Conservation (phyloP, 208 protist genomes). For the Strigomonas galati region DNA sequence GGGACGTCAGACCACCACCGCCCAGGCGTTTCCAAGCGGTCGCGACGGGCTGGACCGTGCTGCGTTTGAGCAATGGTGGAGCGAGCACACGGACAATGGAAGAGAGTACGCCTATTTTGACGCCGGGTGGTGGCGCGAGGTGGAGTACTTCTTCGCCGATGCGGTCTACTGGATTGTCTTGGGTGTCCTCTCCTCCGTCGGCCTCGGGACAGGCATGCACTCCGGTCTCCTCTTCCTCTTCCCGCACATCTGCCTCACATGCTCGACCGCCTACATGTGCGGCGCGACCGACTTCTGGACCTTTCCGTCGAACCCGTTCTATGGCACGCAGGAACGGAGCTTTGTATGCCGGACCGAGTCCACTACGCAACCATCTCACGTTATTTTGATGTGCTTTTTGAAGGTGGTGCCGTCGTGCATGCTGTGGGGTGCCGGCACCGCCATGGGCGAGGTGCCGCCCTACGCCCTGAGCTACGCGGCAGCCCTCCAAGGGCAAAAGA, state of each 20-base stretch:
- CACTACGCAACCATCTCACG: not conserved
- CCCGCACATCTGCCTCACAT: constrained; percentile 93
- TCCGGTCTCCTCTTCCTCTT: constrained; percentile 95
- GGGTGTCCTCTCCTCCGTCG: constrained; percentile 89
- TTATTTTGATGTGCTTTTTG: constrained; percentile 38
- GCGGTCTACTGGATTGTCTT: constrained; percentile 89
- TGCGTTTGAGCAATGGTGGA: constrained; percentile 58
- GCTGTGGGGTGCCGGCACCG: constrained; percentile 94
- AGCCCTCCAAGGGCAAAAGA: constrained; percentile 31
- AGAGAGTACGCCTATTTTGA: constrained; percentile 38
- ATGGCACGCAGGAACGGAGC: constrained; percentile 61
- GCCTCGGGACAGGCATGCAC: constrained; percentile 94
- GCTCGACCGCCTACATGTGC: constrained; percentile 82
- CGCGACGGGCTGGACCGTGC: constrained; percentile 20
- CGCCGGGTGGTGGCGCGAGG: constrained; percentile 68
- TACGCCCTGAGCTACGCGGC: constrained; percentile 94
- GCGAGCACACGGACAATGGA: constrained; percentile 34
- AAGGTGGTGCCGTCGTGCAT: constrained; percentile 85
- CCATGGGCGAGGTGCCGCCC: constrained; percentile 96
- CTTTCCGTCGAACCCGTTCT: constrained; percentile 82
- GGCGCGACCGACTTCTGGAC: constrained; percentile 85
- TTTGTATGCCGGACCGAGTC: constrained; percentile 60
- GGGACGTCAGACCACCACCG: constrained; percentile 14
- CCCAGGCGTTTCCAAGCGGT: constrained; percentile 27
- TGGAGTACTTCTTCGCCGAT: constrained; percentile 75